Base-by-base conservation (phyloP, 257 asterid genomes). In the Solanum clarkiae region DNA sequence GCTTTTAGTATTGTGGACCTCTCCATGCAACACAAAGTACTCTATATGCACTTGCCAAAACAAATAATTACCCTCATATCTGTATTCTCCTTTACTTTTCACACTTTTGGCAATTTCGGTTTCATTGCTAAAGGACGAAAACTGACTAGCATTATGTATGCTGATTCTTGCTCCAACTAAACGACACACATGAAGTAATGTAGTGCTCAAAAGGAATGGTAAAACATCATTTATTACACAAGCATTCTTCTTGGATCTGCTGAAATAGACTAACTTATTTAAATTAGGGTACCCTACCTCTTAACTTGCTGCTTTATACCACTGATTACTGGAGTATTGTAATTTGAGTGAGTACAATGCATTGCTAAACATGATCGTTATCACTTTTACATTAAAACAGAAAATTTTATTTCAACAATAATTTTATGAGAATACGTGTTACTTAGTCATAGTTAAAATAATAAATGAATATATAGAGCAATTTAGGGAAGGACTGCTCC, bases 171-270 rank as follows among this genome's bases (percentile, higher is more conserved):
- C 22, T n/a, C 63, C n/a, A 2, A 42, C 40, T 47, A 75, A 75
- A 49, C 10, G 60, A 24, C 44, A 14, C 44, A 7, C 60, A 47
- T 49, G 81, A 75, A 75, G 36, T 20, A 70, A 47, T 69, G 26
- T 14, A 49, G 82, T 49, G 22, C 15, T 49, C 36, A 24, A 47
- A 69, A 69, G 83, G 22, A 62, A 24, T 3, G 45, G 15, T 51
- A 24, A 1, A 68, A 53, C 24, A 47, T 88, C 87, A 81, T 79
- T 88, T 77, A 59, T 77, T 71, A 26, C 84, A 66, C 84, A 53
- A 87, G 90, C 80, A 87, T 87, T 84, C 89, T 82, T 88, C 88
- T 89, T 89, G 88, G 93, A 89, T 89, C 88, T 82, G 89, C 87
- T 79, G 86, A 57, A 8, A 24, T 57, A 66, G 36, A 54, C 65